Percentiles rank a stretch among this genome's conserved stretches.
Conservation (phyloP, 768 basidiomycete genomes). For the Royoungia palumana region DNA sequence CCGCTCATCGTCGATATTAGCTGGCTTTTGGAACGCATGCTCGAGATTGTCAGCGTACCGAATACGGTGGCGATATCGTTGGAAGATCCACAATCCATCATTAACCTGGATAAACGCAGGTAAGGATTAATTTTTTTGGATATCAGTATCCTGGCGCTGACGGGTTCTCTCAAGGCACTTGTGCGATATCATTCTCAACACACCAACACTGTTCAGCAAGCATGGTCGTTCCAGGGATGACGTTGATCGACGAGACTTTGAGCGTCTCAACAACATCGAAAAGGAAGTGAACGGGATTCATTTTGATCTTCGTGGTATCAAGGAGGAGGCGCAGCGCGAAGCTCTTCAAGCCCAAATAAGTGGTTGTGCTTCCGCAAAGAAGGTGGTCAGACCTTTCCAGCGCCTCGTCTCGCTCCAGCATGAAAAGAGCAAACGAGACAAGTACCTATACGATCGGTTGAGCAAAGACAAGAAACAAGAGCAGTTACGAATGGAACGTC, state of each 20-base stretch:
- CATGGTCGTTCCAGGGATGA: slow-evolving; percentile 51
- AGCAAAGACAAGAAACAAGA: slow-evolving; percentile 76
- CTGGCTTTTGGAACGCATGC: slow-evolving; percentile 78
- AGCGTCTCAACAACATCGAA: slow-evolving; percentile 73
- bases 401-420: slow-evolving; percentile 60
- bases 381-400: slow-evolving; percentile 62
- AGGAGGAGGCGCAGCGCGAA: slow-evolving; percentile 73
- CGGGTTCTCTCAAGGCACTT: slow-evolving; percentile 48
- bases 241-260: slow-evolving; percentile 62
- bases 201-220: slow-evolving; percentile 42
- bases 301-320: slow-evolving; percentile 70
- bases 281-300: slow-evolving; percentile 57
- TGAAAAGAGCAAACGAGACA: slow-evolving; percentile 82
- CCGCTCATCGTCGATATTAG: slow-evolving; percentile 71
- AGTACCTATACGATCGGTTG: slow-evolving; percentile 60
- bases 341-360: slow-evolving; percentile 41
- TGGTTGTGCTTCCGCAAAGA: slow-evolving; percentile 49
- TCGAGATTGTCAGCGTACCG: slow-evolving; percentile 74
- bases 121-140: slow-evolving; percentile 29
- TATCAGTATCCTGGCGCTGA: slow-evolving; percentile 9
- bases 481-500: slow-evolving; percentile 66
- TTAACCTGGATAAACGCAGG: slow-evolving; percentile 85
- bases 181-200: slow-evolving; percentile 58
- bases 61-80: slow-evolving; percentile 58
- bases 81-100: slow-evolving; percentile 55